Evolutionary conservation across 345 rosid genomes (phyloP).

Genomic region (Salix suchowensis): DNA sequence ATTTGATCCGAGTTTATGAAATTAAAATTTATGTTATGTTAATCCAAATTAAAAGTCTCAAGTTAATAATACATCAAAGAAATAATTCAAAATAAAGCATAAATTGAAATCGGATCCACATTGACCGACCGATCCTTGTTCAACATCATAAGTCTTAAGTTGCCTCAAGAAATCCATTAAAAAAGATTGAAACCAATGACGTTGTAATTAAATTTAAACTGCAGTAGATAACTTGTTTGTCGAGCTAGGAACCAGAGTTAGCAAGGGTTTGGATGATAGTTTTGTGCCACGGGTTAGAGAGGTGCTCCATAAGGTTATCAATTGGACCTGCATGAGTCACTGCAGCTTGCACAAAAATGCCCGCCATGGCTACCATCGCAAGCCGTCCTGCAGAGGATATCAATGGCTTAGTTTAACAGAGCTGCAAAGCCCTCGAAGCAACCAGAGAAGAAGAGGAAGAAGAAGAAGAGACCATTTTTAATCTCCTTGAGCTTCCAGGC

Average conservation of each 20-base stretch:
- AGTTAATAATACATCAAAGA: too few species aligned
- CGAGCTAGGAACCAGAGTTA: constrained; percentile 24
- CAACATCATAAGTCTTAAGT: too few species aligned
- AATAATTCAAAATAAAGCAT: too few species aligned
- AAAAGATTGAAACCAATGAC: background rate
- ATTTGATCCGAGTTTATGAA: too few species aligned
- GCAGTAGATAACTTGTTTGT: background rate
- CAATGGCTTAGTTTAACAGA: background rate
- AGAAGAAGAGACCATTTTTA: constrained; percentile 56
- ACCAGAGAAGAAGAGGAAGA: background rate
- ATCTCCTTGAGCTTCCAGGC: constrained; percentile 90
- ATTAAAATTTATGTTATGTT: too few species aligned
- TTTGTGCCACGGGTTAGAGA: constrained; percentile 86
- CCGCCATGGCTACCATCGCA: constrained; percentile 92
- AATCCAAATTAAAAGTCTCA: too few species aligned
- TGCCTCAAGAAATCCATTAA: background rate
- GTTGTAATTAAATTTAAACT: background rate
- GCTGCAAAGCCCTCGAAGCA: background rate
- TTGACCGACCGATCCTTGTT: too few species aligned
- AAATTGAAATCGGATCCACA: too few species aligned
- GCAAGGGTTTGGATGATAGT: constrained; percentile 78
- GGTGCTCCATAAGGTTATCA: constrained; percentile 79
- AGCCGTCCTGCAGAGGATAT: constrained; percentile 51
- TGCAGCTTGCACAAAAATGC: constrained; percentile 80
- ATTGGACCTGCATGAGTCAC: constrained; percentile 90